A percentile compares a stretch with the other conserved stretches of the same genome.
Conservation (phyloP, 169 alveolate genomes). For the Hepatocystis sp. region DNA sequence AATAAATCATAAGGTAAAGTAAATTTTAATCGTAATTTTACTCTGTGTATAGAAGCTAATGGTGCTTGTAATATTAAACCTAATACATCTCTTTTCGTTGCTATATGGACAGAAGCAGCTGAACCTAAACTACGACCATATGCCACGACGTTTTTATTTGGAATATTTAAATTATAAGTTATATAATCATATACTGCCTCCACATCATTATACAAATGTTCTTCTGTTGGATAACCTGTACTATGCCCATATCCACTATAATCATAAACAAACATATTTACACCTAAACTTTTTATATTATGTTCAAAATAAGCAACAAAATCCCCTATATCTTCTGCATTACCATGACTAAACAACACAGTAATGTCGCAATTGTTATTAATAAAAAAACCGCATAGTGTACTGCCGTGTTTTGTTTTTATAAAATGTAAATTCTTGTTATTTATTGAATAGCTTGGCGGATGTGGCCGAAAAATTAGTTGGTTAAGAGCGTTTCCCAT, state of each 20-base stretch:
- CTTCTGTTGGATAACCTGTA: conserved; percentile 88
- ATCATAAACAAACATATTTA: conserved; percentile 89
- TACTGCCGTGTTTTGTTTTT: conserved; percentile 80
- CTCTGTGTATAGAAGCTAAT: conserved; percentile 89
- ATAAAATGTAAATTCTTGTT: conserved; percentile 83
- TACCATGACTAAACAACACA: conserved; percentile 90
- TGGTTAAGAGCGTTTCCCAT: conserved; percentile 84
- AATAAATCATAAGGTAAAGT: conserved; percentile 94
- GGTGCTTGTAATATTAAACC: conserved; percentile 93
- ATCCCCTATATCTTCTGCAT: conserved; percentile 92
- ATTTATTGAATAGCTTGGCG: conserved; percentile 76
- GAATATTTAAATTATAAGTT: conserved; percentile 77
- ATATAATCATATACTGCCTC: conserved; percentile 91
- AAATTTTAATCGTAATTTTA: conserved; percentile 85
- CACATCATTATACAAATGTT: conserved; percentile 85
- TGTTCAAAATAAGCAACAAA: conserved; percentile 77
- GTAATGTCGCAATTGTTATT: conserved; percentile 85
- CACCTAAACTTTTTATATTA: conserved; percentile 75
- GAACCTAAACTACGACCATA: conserved; percentile 95
- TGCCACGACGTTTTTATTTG: conserved; percentile 84
- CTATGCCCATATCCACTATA: conserved; percentile 89
- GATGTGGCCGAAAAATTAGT: conserved; percentile 82
- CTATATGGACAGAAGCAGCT: conserved; percentile 92
- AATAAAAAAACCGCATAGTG: conserved; percentile 81
- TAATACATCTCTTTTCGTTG: conserved; percentile 81